phyloP scores from a whole-genome alignment of 495 filamentous ascomycete genomes.

The Penicillium subrubescens region DNA sequence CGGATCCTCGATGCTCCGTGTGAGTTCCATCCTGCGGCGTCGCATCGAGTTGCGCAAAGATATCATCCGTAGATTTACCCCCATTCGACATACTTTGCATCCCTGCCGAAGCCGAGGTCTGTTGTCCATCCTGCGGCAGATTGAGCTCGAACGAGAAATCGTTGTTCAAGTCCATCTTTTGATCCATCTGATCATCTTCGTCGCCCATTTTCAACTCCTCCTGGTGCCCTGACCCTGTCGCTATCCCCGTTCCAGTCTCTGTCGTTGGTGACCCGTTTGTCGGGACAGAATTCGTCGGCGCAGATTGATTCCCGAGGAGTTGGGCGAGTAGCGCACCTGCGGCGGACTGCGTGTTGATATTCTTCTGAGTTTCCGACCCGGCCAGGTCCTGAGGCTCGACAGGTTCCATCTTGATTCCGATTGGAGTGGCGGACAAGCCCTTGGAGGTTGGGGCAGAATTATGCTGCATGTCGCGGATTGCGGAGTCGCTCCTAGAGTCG shows the following conservation, averaged over 20 bases:
- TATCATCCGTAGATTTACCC: conserved; percentile 20
- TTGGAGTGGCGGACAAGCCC: conserved; percentile 33
- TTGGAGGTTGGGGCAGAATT: conserved; percentile 47
- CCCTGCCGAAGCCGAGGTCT: conserved; percentile 15
- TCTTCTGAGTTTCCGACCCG: conserved; percentile 18
- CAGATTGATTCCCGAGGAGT: conserved; percentile 43
- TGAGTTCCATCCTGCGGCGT: conserved; percentile 11
- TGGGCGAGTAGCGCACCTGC: conserved; percentile 50
- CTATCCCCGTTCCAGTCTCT: conserved; percentile 3
- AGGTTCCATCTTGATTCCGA: conserved; percentile 41
- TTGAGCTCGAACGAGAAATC: conserved; percentile 9
- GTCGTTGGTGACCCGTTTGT: conserved; percentile 13
- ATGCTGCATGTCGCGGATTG: conserved; percentile 49
- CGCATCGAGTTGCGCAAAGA: conserved; percentile 21
- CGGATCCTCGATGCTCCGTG: conserved; percentile 15
- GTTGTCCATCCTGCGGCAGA: conserved; percentile 8
- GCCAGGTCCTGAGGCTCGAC: conserved; percentile 22
- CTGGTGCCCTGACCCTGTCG: background rate
- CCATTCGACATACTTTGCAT: conserved; percentile 27
- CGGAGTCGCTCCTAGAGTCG: conserved; percentile 49
- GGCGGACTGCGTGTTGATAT: conserved; percentile 39
- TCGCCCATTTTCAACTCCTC: conserved; percentile 30
- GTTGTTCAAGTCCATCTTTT: conserved; percentile 8
- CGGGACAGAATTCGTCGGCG: conserved; percentile 26
- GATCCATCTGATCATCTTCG: conserved; percentile 16